A percentile compares a stretch with the other conserved stretches of the same genome.
Conservation (phyloP, 2,329 filamentous ascomycete species). For the Fusarium graminum region DNA sequence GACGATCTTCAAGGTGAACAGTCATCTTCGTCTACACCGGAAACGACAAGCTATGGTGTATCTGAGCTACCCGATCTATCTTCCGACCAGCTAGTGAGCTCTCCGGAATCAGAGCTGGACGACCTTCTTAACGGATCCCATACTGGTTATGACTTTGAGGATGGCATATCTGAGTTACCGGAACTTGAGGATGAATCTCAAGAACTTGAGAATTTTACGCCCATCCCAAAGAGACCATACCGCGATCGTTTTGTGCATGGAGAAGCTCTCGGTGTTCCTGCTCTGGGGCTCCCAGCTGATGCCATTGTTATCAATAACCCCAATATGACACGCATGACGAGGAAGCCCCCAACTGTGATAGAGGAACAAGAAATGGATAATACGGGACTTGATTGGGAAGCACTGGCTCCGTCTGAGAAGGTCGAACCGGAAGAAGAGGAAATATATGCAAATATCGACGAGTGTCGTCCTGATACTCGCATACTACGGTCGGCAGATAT, state of each 20-base stretch:
- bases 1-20: slow-evolving; percentile 3
- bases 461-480: slow-evolving; percentile 60
- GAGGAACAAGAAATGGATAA: slow-evolving; percentile 32
- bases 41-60: background rate
- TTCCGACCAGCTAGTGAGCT: background rate
- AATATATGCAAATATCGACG: slow-evolving; percentile 61
- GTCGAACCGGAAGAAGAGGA: slow-evolving; percentile 52
- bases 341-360: slow-evolving; percentile 31
- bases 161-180: slow-evolving; percentile 6
- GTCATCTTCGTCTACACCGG: background rate
- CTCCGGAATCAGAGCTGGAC: slow-evolving; percentile 2
- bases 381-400: slow-evolving; percentile 51
- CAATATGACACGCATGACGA: slow-evolving; percentile 47
- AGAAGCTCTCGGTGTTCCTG: slow-evolving; percentile 50
- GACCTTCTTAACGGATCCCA: background rate
- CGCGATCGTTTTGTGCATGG: slow-evolving; percentile 49
- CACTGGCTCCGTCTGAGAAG: slow-evolving; percentile 48
- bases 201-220: background rate
- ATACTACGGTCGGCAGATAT: slow-evolving; percentile 59
- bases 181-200: slow-evolving; percentile 13
- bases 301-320: slow-evolving; percentile 63
- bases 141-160: background rate
- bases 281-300: slow-evolving; percentile 56
- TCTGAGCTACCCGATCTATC: slow-evolving; percentile 10
- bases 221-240: slow-evolving; percentile 23